Evolutionary conservation across 1,139 yeast species (phyloP).

Genomic region (Diutina sp.): DNA sequence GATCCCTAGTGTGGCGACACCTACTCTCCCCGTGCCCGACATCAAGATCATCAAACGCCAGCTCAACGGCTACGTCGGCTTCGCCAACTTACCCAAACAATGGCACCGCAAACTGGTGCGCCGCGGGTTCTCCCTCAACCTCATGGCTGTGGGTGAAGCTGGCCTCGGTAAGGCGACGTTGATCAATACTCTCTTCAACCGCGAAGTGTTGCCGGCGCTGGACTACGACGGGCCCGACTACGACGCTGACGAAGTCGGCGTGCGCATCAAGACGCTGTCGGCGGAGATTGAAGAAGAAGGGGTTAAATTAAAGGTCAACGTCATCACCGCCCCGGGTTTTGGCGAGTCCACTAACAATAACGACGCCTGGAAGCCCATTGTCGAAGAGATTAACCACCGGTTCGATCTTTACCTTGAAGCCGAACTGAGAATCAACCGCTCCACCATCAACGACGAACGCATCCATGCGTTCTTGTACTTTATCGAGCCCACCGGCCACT

Average conservation of each 20-base stretch:
- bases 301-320: slow-evolving; percentile 72
- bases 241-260: slow-evolving; percentile 16
- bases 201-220: slow-evolving; percentile 37
- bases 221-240: slow-evolving; percentile 7
- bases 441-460: slow-evolving; percentile 61
- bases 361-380: slow-evolving; percentile 88
- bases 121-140: slow-evolving; percentile 84
- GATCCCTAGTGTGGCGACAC: neutral
- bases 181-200: slow-evolving; percentile 82
- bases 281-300: slow-evolving; percentile 88
- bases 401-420: slow-evolving; percentile 83
- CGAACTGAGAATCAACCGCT: slow-evolving; percentile 77
- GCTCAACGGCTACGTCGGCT: slow-evolving; percentile 88
- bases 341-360: slow-evolving; percentile 85
- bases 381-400: slow-evolving; percentile 77
- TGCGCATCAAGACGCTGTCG: slow-evolving; percentile 53
- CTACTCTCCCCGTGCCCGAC: slow-evolving; percentile 10
- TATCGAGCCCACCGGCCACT: slow-evolving; percentile 96
- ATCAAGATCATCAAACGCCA: slow-evolving; percentile 63
- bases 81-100: slow-evolving; percentile 96
- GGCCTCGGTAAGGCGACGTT: slow-evolving; percentile 94
- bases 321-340: slow-evolving; percentile 88
- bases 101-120: slow-evolving; percentile 95
- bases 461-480: slow-evolving; percentile 82
- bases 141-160: slow-evolving; percentile 83